These are phyloP conservation scores for Daldinia caldariorum DNA, from an alignment of 495 filamentous ascomycete genomes.

Conservation along the genomic window DNA sequence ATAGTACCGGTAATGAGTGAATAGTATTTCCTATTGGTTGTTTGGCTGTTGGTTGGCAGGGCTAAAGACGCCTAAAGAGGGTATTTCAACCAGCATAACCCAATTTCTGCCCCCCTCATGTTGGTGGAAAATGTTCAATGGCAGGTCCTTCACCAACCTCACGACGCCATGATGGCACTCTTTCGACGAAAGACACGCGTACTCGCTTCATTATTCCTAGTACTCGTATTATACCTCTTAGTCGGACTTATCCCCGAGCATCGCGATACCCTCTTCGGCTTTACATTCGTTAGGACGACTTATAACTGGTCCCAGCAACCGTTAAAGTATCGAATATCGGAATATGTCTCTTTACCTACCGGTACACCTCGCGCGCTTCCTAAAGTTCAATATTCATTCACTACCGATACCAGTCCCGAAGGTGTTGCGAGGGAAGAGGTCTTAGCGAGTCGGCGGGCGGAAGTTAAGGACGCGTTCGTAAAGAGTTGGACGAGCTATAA, in stretches of 20 bases:
- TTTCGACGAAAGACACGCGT: conserved; percentile 47
- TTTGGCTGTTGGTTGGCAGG: conserved; percentile 20
- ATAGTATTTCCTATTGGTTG: conserved; percentile 8
- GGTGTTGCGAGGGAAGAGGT: conserved; percentile 48
- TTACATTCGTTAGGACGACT: conserved; percentile 49
- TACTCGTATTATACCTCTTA: conserved; percentile 43
- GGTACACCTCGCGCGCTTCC: conserved; percentile 50
- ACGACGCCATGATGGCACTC: conserved; percentile 40
- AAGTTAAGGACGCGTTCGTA: conserved; percentile 73
- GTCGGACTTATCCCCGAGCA: conserved; percentile 45
- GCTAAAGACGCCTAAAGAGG: conserved; percentile 11
- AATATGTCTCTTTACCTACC: conserved; percentile 49
- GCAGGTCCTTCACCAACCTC: conserved; percentile 41
- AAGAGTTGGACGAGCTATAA: conserved; percentile 84
- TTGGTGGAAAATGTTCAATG: conserved; percentile 47
- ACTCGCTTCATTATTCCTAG: conserved; percentile 24
- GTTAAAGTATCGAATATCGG: conserved; percentile 48
- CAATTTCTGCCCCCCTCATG: conserved; percentile 35
- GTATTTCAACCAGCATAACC: conserved; percentile 5
- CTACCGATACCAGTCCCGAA: conserved; percentile 45
- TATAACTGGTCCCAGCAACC: conserved; percentile 57
- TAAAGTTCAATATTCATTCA: conserved; percentile 54
- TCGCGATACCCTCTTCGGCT: conserved; percentile 44
- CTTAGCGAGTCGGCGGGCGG: conserved; percentile 56
- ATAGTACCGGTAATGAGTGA: conserved; percentile 30